Conservation (phyloP, 495 filamentous ascomycete genomes). For the Penicillium tannophilum region DNA sequence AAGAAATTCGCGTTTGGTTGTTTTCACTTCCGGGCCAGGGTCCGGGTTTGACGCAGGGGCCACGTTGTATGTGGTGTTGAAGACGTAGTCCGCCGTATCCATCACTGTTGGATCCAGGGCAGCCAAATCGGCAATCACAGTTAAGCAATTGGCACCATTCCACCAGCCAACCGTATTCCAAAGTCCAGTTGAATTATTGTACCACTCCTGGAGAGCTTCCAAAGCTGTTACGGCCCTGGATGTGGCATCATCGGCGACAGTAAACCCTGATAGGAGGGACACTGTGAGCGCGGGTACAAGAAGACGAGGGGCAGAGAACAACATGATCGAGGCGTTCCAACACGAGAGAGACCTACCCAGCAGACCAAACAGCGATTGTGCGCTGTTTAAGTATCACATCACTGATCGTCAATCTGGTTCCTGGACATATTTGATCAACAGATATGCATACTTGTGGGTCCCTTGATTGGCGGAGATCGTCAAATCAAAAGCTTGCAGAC, state of each 20-base stretch:
- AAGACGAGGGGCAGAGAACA: conserved; percentile 13
- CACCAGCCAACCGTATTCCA: conserved; percentile 74
- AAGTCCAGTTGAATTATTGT: conserved; percentile 60
- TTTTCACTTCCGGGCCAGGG: conserved; percentile 22
- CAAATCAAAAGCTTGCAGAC: conserved; percentile 6
- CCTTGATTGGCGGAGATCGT: conserved; percentile 24
- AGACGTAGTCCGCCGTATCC: conserved; percentile 38
- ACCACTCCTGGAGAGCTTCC: conserved; percentile 62
- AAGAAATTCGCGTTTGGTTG: conserved; percentile 7
- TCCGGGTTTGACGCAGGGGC: conserved; percentile 30
- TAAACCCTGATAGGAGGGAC: conserved; percentile 9
- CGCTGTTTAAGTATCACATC: conserved; percentile 19
- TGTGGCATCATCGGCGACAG: conserved; percentile 21
- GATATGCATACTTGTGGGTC: conserved; percentile 21
- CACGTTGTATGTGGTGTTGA: conserved; percentile 44
- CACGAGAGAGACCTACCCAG: conserved; percentile 2
- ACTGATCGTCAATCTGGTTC: conserved; percentile 5
- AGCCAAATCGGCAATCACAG: conserved; percentile 63
- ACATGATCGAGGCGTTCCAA: conserved; percentile 15
- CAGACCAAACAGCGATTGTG: neutral
- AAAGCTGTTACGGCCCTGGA: conserved; percentile 48
- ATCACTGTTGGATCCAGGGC: conserved; percentile 38
- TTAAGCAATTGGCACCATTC: conserved; percentile 73
- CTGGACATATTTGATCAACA: conserved; percentile 19
- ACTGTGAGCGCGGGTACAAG: conserved; percentile 14